Evolutionary conservation across 257 asterid genomes (phyloP).

Genomic region (Perilla frutescens): DNA sequence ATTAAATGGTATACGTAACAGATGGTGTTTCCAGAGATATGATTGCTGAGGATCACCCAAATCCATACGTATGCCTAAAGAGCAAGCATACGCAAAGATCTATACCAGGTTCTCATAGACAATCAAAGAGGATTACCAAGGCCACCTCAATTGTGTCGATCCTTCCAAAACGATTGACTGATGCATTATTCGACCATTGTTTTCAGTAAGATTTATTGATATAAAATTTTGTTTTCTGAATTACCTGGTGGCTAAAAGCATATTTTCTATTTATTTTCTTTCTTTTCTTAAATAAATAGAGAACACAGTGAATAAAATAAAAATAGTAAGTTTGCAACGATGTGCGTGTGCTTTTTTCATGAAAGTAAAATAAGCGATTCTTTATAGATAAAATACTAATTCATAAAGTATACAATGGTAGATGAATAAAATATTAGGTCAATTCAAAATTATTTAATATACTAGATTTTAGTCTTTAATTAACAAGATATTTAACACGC

Average conservation of each 20-base stretch:
- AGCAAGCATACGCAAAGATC: background rate
- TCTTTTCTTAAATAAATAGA: too few species aligned
- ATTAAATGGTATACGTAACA: constrained; percentile 3
- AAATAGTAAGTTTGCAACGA: too few species aligned
- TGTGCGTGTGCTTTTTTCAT: too few species aligned
- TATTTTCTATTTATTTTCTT: background rate
- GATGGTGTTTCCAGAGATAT: background rate
- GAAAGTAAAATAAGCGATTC: too few species aligned
- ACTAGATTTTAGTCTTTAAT: too few species aligned
- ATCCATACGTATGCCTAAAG: background rate
- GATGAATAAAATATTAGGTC: too few species aligned
- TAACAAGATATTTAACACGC: too few species aligned
- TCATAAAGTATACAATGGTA: too few species aligned
- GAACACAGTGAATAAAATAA: too few species aligned
- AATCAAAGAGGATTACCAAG: background rate
- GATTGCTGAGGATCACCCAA: background rate
- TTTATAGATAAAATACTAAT: too few species aligned
- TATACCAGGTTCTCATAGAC: background rate
- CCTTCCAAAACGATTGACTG: constrained; percentile 13
- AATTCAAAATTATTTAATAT: too few species aligned
- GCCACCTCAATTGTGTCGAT: background rate
- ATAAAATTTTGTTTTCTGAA: background rate
- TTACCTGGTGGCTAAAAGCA: background rate
- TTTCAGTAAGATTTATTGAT: constrained; percentile 25
- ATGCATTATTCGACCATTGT: constrained; percentile 16